Evolutionary conservation across 768 basidiomycete species (phyloP).

Genomic region (Phanerochaete carnosa): DNA sequence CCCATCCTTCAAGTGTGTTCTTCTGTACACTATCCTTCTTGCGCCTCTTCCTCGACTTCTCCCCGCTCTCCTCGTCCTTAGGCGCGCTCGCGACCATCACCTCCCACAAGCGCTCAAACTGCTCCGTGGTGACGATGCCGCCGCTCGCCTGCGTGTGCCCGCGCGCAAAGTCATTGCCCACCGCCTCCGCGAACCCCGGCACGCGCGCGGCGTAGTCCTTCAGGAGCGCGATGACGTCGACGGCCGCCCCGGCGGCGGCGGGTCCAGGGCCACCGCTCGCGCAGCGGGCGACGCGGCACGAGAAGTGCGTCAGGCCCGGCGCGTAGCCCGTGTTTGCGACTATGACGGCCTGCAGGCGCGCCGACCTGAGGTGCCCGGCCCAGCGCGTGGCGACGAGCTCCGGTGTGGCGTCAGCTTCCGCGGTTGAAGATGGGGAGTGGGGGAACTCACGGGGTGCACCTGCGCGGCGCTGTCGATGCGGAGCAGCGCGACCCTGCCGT

Average conservation of each 20-base stretch:
- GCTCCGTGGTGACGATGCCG: slow-evolving; percentile 34
- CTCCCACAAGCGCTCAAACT: slow-evolving; percentile 25
- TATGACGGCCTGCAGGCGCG: slow-evolving; percentile 32
- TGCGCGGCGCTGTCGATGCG: slow-evolving; percentile 40
- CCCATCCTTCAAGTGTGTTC: slow-evolving; percentile 25
- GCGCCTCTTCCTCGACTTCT: slow-evolving; percentile 16
- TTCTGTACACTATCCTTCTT: slow-evolving; percentile 15
- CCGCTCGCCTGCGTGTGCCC: slow-evolving; percentile 49
- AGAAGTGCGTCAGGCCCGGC: slow-evolving; percentile 37
- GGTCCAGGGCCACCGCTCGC: slow-evolving; percentile 22
- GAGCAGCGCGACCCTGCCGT: slow-evolving; percentile 42
- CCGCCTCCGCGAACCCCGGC: slow-evolving; percentile 32
- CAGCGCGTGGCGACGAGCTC: slow-evolving; percentile 46
- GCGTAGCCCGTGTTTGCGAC: slow-evolving; percentile 37
- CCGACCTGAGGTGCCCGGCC: slow-evolving; percentile 35
- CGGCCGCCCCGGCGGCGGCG: not conserved
- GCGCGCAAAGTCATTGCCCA: slow-evolving; percentile 43
- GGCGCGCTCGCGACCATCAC: slow-evolving; percentile 11
- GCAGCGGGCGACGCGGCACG: slow-evolving; percentile 38
- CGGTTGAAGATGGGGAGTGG: not conserved
- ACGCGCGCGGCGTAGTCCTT: slow-evolving; percentile 31
- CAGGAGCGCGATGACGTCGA: not conserved
- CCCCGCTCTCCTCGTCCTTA: not conserved
- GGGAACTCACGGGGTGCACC: slow-evolving; percentile 27
- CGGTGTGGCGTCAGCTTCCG: not conserved